These are phyloP conservation scores for Ogataea methylovora DNA, from an alignment of 805 yeast species.

Conservation along the genomic window DNA sequence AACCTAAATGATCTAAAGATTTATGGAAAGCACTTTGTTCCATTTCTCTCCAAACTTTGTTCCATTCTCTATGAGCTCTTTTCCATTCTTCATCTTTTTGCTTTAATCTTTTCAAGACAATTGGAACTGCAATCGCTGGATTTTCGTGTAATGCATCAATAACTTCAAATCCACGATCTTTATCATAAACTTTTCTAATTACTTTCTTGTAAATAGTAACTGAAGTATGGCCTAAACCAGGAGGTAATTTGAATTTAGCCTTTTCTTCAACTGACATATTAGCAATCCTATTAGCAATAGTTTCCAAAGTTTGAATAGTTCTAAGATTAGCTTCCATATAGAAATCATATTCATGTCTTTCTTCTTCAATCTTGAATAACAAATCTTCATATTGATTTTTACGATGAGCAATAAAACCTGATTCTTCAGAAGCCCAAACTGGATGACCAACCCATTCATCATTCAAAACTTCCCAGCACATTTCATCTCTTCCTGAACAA, in stretches of 20 bases:
- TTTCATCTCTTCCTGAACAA: constrained; percentile 95
- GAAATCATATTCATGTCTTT: constrained; percentile 93
- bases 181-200: constrained; percentile 85
- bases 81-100: constrained; percentile 99
- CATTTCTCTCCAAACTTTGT: constrained; percentile 97
- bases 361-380: constrained; percentile 91
- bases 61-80: constrained; percentile 97
- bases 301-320: constrained; percentile 91
- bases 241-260: constrained; percentile 77
- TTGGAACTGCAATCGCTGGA: constrained; percentile 93
- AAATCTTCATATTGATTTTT: constrained; percentile 98
- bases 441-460: constrained; percentile 99
- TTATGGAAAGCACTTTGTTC: constrained; percentile 93
- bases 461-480: constrained; percentile 98
- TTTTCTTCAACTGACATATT: constrained; percentile 91
- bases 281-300: constrained; percentile 88
- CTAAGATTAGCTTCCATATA: constrained; percentile 92
- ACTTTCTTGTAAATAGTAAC: constrained; percentile 90
- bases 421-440: constrained; percentile 99
- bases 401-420: constrained; percentile 98
- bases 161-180: constrained; percentile 92
- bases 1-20: constrained; percentile 89
- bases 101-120: constrained; percentile 84
- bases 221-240: constrained; percentile 90
- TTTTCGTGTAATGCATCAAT: constrained; percentile 92